Percentiles rank a stretch among this genome's conserved stretches.
phyloP scores from a whole-genome alignment of 2,329 filamentous ascomycete genomes.

The Xylaria sp. region DNA sequence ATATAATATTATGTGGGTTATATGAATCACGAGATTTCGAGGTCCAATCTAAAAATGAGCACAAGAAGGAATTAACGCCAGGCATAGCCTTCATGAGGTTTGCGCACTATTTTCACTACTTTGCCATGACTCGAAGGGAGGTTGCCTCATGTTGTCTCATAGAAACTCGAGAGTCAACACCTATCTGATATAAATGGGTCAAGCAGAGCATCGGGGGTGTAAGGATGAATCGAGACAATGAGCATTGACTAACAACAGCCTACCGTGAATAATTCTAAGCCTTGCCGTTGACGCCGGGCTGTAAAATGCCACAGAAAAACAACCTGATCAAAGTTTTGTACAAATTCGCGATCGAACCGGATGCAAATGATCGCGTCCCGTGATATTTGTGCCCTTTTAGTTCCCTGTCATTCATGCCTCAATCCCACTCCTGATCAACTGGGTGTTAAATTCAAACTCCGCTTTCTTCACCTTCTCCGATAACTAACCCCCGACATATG shows the following conservation, averaged over 20 bases:
- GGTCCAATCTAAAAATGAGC: neutral
- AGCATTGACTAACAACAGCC: neutral
- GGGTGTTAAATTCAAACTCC: slow-evolving; percentile 32
- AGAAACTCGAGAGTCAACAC: too few species aligned
- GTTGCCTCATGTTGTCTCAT: neutral
- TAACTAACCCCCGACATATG: slow-evolving; percentile 18
- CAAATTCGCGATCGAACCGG: slow-evolving; percentile 31
- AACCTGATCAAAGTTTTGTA: slow-evolving; percentile 28
- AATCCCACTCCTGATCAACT: slow-evolving; percentile 12
- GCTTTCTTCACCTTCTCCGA: neutral
- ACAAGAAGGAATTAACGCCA: neutral
- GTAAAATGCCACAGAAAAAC: slow-evolving; percentile 20
- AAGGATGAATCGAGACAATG: slow-evolving; percentile 1
- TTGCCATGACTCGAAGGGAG: neutral
- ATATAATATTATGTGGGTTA: neutral
- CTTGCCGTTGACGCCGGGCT: slow-evolving; percentile 26
- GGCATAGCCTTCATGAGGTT: neutral
- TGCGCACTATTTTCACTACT: neutral
- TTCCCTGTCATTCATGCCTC: slow-evolving; percentile 24
- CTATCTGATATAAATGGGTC: too few species aligned
- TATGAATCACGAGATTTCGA: neutral
- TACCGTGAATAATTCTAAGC: slow-evolving; percentile 19
- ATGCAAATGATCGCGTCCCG: slow-evolving; percentile 23
- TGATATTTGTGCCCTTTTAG: slow-evolving; percentile 10
- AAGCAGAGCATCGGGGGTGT: neutral